Evolutionary conservation across 2,329 filamentous ascomycete species (phyloP).

Genomic region (Knufia petricola): DNA sequence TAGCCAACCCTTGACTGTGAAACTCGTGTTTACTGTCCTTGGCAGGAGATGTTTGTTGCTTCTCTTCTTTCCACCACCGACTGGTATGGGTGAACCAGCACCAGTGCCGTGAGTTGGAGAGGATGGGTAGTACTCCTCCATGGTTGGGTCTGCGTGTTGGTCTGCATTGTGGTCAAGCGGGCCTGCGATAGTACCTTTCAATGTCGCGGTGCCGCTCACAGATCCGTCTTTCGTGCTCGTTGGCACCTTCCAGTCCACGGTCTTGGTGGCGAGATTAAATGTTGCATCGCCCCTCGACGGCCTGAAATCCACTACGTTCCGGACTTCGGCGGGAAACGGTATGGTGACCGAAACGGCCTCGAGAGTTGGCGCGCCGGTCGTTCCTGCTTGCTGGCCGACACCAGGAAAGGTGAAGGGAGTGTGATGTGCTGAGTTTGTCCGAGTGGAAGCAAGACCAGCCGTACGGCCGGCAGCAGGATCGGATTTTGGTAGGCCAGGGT

Average conservation of each 20-base stretch:
- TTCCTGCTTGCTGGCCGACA: constrained; percentile 33
- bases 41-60: constrained; percentile 68
- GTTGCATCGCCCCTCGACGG: constrained; percentile 73
- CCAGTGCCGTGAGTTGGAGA: constrained; percentile 24
- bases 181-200: constrained; percentile 68
- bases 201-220: constrained; percentile 57
- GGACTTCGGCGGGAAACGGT: constrained; percentile 67
- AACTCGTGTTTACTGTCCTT: constrained; percentile 62
- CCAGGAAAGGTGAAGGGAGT: constrained; percentile 41
- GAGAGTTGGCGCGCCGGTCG: constrained; percentile 52
- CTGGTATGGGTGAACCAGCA: constrained; percentile 17
- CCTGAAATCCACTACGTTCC: constrained; percentile 73
- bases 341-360: constrained; percentile 72
- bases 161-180: constrained; percentile 18
- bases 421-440: constrained; percentile 39
- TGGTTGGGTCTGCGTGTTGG: constrained; percentile 29
- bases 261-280: constrained; percentile 62
- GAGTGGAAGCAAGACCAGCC: constrained; percentile 16
- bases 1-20: constrained; percentile 53
- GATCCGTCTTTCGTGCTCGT: constrained; percentile 57
- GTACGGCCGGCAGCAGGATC: constrained; percentile 28
- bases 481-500: constrained; percentile 41
- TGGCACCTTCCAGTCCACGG: constrained; percentile 74
- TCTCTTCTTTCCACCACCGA: constrained; percentile 25
- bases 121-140: constrained; percentile 39